Percentiles rank a stretch among this genome's conserved stretches.
These are phyloP conservation scores for Saitozyma sp. DNA, from an alignment of 768 basidiomycete genomes.

Conservation along the genomic window DNA sequence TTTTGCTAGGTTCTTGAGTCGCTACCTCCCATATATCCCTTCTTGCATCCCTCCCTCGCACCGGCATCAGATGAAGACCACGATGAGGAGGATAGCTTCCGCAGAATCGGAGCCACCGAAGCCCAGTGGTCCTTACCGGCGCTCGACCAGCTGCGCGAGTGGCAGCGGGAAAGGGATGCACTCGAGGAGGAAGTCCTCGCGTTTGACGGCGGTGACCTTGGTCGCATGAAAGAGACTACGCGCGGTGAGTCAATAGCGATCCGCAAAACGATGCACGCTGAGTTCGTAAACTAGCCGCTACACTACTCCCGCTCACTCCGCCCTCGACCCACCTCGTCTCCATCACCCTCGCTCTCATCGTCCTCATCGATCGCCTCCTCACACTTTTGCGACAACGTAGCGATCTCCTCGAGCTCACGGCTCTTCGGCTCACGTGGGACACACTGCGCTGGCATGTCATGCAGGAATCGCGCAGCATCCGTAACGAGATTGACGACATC, in stretches of 20 bases:
- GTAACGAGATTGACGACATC: too few relatives aligned
- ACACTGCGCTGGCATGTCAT: constrained; percentile 23
- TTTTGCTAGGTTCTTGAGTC: constrained; percentile 27
- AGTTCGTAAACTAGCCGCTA: constrained; percentile 23
- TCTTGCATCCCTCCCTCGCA: constrained; percentile 20
- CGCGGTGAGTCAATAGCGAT: constrained; percentile 24
- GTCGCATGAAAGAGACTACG: constrained; percentile 41
- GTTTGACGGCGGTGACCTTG: constrained; percentile 46
- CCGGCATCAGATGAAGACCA: not conserved
- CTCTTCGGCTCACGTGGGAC: constrained; percentile 36
- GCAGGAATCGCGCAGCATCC: constrained; percentile 10
- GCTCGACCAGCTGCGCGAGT: constrained; percentile 1
- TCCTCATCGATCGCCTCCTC: constrained; percentile 28
- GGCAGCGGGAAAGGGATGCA: constrained; percentile 34
- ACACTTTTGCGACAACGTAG: constrained; percentile 21
- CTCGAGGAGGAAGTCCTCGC: constrained; percentile 40
- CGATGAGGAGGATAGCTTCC: not conserved
- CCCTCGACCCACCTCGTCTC: constrained; percentile 43
- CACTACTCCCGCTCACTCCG: constrained; percentile 35
- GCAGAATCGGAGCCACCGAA: not conserved
- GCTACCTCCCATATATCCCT: constrained; percentile 34
- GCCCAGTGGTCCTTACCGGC: not conserved
- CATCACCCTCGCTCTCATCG: constrained; percentile 38
- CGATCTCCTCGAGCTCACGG: constrained; percentile 24
- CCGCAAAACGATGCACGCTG: not conserved